These are phyloP conservation scores for Alternaria sp. DNA, from an alignment of 2,329 filamentous ascomycete genomes.

Conservation along the genomic window DNA sequence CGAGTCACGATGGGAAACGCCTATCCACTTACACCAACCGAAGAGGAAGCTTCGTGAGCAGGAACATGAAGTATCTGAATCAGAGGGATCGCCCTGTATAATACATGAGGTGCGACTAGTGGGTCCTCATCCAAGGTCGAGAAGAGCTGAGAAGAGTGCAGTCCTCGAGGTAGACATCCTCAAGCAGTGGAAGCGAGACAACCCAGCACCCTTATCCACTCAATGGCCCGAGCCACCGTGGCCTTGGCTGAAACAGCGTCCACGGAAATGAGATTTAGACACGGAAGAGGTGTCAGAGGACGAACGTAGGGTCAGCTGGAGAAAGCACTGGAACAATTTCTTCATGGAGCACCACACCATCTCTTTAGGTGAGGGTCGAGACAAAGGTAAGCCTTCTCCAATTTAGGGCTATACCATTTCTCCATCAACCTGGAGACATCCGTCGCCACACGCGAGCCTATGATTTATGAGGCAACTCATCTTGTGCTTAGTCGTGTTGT, in stretches of 20 bases:
- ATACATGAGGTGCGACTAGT: too few relatives aligned
- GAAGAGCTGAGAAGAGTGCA: too few relatives aligned
- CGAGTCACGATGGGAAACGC: too few relatives aligned
- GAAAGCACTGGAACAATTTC: neutral
- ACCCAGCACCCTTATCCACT: too few relatives aligned
- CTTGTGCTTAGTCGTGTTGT: neutral
- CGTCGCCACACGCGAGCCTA: neutral
- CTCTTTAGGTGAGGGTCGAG: neutral
- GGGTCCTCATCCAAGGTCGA: too few relatives aligned
- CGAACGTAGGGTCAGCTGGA: neutral
- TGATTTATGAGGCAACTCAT: neutral
- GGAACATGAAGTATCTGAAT: too few relatives aligned
- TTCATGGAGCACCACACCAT: neutral
- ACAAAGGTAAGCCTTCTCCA: neutral
- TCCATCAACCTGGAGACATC: neutral
- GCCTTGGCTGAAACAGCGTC: neutral
- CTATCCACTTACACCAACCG: too few relatives aligned
- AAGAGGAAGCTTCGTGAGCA: too few relatives aligned
- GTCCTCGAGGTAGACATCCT: too few relatives aligned
- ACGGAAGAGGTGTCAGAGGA: neutral
- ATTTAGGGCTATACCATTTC: neutral
- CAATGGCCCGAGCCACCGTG: neutral
- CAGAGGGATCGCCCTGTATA: too few relatives aligned
- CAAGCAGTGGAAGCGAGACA: too few relatives aligned
- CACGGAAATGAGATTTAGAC: neutral